Percentiles rank a stretch among this genome's conserved stretches.
phyloP scores from a whole-genome alignment of 176 grass and related monocot species.

The Phoenix dactylifera region DNA sequence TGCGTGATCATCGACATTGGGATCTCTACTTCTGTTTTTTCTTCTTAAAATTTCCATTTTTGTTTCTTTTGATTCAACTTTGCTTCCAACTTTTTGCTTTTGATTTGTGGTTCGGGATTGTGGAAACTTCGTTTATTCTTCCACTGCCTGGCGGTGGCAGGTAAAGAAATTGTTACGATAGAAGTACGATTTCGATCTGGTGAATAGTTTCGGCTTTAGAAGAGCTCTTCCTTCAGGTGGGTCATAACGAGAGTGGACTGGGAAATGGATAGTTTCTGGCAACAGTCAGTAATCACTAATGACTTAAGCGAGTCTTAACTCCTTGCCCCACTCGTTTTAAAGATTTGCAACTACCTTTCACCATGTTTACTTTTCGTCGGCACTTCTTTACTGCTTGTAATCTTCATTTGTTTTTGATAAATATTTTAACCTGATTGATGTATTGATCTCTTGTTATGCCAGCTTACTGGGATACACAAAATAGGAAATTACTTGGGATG shows the following conservation, averaged over 20 bases:
- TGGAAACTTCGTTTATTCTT: too few relatives aligned
- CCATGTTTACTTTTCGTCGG: background rate
- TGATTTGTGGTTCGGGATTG: too few relatives aligned
- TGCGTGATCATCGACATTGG: too few relatives aligned
- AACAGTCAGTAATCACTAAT: slow-evolving; percentile 5
- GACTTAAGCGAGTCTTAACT: background rate
- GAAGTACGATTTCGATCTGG: background rate
- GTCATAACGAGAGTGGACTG: background rate
- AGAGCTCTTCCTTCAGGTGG: background rate
- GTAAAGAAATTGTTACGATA: too few relatives aligned
- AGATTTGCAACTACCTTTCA: slow-evolving; percentile 2
- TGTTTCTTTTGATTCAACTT: too few relatives aligned
- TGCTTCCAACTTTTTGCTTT: too few relatives aligned
- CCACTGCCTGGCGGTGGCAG: too few relatives aligned
- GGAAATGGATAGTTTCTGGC: background rate
- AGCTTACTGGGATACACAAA: background rate
- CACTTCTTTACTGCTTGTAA: slow-evolving; percentile 1
- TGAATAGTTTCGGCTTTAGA: background rate
- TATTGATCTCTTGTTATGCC: background rate
- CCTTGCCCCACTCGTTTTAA: slow-evolving; percentile 8
- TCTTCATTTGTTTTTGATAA: background rate
- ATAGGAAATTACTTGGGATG: too few relatives aligned
- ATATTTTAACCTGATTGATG: background rate
- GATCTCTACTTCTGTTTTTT: too few relatives aligned
- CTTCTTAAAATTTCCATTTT: too few relatives aligned